phyloP scores from a whole-genome alignment of 257 asterid genomes.

The Lithospermum erythrorhizon region DNA sequence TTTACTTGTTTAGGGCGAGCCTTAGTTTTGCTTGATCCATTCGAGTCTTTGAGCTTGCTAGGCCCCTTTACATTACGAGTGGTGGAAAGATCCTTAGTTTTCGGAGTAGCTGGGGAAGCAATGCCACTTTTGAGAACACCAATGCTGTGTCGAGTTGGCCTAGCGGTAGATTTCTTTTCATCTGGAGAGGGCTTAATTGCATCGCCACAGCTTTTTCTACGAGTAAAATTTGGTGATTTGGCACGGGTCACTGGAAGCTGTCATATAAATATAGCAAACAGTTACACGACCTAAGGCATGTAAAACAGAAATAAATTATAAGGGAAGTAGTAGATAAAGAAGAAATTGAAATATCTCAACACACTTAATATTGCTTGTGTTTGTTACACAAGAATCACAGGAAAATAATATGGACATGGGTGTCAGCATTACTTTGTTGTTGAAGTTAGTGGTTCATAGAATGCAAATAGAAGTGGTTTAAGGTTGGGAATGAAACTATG shows the following conservation, averaged over 20 bases:
- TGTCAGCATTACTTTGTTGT: no score
- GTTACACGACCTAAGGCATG: background rate
- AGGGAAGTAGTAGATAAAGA: background rate
- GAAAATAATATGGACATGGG: no score
- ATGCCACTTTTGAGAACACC: conserved; percentile 36
- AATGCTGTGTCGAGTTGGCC: conserved; percentile 40
- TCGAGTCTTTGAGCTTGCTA: conserved; percentile 6
- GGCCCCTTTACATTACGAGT: conserved; percentile 20
- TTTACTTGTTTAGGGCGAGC: conserved; percentile 23
- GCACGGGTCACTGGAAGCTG: conserved; percentile 96
- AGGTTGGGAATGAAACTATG: no score
- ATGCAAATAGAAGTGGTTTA: no score
- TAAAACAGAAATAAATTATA: background rate
- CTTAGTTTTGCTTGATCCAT: conserved; percentile 29
- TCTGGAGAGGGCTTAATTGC: conserved; percentile 34
- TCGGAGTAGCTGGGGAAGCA: conserved; percentile 32
- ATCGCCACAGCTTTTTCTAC: conserved; percentile 87
- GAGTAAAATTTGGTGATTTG: conserved; percentile 69
- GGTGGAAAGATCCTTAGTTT: conserved; percentile 30
- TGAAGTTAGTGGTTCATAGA: no score
- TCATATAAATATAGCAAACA: conserved; percentile 14
- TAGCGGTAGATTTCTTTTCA: conserved; percentile 24
- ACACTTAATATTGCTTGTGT: no score
- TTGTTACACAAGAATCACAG: no score
- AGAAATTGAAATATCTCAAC: no score